Evolutionary conservation across 2,329 filamentous ascomycete species (phyloP).

Genomic region (Pseudogymnoascus sp.): DNA sequence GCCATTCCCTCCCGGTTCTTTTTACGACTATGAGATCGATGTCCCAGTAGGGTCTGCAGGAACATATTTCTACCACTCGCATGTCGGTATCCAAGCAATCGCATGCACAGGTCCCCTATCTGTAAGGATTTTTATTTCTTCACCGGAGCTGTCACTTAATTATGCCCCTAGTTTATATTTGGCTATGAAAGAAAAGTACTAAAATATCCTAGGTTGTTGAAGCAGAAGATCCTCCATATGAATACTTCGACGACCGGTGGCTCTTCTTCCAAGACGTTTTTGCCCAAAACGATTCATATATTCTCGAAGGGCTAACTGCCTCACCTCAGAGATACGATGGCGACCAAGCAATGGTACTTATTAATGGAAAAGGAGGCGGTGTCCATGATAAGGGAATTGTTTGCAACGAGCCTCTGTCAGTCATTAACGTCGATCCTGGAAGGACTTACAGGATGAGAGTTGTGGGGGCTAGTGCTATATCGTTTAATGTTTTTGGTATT

Average conservation of each 20-base stretch:
- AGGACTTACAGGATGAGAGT: slow-evolving; percentile 55
- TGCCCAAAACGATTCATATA: slow-evolving; percentile 41
- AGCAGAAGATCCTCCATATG: no score
- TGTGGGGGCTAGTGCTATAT: slow-evolving; percentile 48
- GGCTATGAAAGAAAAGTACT: no score
- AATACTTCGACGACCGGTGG: neutral
- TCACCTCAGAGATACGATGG: no score
- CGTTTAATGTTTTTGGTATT: slow-evolving; percentile 45
- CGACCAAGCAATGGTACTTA: slow-evolving; percentile 36
- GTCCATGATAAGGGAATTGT: neutral
- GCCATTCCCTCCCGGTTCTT: slow-evolving; percentile 43
- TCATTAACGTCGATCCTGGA: slow-evolving; percentile 51
- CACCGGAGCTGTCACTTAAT: no score
- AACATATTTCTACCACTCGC: slow-evolving; percentile 49
- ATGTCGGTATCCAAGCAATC: slow-evolving; percentile 44
- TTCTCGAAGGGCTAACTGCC: slow-evolving; percentile 34
- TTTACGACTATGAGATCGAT: slow-evolving; percentile 42
- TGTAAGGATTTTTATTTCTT: slow-evolving; percentile 22
- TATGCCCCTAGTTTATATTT: no score
- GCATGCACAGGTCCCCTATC: slow-evolving; percentile 42
- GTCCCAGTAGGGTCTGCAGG: slow-evolving; percentile 37
- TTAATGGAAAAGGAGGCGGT: slow-evolving; percentile 43
- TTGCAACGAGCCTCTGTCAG: slow-evolving; percentile 27
- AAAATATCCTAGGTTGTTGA: slow-evolving; percentile 21
- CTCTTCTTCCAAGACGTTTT: slow-evolving; percentile 49